Evolutionary conservation across 192 early-diverging fungal species (phyloP).

Genomic region (Backusella parvicylindrica): DNA sequence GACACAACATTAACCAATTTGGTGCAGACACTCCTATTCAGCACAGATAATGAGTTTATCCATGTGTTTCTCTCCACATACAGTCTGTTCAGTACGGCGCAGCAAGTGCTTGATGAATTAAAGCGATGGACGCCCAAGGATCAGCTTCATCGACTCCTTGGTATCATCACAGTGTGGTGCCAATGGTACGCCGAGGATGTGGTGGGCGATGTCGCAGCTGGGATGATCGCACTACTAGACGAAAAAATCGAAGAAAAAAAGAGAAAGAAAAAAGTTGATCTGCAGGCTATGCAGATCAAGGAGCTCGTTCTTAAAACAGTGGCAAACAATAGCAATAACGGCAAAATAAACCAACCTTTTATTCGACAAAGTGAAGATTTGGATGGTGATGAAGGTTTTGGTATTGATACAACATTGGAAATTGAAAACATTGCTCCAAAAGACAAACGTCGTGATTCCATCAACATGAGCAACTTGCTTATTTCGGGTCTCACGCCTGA

Average conservation of each 20-base stretch:
- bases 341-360: background rate
- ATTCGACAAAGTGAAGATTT: too few relatives aligned
- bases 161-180: conserved; percentile 29
- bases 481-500: conserved; percentile 60
- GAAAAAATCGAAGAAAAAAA: background rate
- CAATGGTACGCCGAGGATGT: conserved; percentile 19
- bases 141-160: background rate
- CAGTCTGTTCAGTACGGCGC: conserved; percentile 30
- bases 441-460: background rate
- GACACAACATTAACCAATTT: conserved; percentile 56
- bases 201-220: conserved; percentile 20
- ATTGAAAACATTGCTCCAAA: conserved; percentile 30
- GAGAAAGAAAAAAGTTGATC: background rate
- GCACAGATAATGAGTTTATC: conserved; percentile 19
- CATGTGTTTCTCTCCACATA: conserved; percentile 40
- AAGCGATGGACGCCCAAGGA: background rate
- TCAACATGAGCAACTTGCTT: conserved; percentile 38
- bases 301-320: conserved; percentile 4
- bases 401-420: background rate
- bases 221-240: conserved; percentile 23
- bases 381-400: background rate
- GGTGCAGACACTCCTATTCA: conserved; percentile 33
- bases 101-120: conserved; percentile 11
- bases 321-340: background rate
- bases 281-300: background rate